phyloP scores from a whole-genome alignment of 78 protist genomes.

The Emiliania huxleyi region DNA sequence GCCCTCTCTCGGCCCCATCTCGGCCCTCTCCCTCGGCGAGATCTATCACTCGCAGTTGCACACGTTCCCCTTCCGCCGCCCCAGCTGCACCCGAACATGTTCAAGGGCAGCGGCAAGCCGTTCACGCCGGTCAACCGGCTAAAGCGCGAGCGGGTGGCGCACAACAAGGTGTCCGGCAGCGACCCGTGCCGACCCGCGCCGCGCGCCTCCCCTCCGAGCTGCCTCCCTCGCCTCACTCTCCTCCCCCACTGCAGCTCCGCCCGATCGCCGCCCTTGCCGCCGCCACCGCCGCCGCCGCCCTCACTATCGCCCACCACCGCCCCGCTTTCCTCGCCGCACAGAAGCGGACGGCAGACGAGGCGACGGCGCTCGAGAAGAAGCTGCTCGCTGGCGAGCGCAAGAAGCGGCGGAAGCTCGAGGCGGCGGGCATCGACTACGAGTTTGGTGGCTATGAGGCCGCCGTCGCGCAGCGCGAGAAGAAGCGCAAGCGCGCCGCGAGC shows the following conservation, averaged over 20 bases:
- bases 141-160: neutral
- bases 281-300: no score
- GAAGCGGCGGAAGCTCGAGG: neutral
- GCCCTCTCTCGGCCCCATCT: no score
- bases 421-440: constrained; percentile 16
- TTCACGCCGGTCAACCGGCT: neutral
- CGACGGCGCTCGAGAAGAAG: neutral
- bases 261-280: neutral
- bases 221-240: neutral
- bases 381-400: neutral
- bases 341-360: neutral
- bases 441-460: neutral
- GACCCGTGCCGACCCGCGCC: neutral
- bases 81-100: neutral
- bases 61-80: no score
- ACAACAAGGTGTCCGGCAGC: neutral
- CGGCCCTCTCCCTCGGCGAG: no score
- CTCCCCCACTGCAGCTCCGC: neutral
- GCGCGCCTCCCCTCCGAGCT: neutral
- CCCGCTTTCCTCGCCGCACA: neutral
- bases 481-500: no score
- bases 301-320: no score
- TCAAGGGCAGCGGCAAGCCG: no score
- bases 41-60: no score
- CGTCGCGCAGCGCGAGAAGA: neutral